phyloP scores from a whole-genome alignment of 2,329 filamentous ascomycete species.

The Scorias spongiosa region DNA sequence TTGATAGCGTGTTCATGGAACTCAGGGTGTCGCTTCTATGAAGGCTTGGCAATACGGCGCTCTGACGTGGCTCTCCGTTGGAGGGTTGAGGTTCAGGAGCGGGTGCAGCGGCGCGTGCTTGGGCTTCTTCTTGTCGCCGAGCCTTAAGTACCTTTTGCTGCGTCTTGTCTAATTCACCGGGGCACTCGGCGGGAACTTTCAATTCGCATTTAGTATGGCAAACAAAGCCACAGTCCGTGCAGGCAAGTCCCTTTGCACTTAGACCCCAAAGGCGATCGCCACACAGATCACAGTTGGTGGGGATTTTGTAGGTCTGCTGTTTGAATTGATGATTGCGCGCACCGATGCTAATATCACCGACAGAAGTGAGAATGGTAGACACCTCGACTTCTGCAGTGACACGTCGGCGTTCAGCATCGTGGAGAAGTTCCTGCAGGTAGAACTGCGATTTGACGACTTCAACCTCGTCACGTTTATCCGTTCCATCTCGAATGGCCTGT shows the following conservation, averaged over 20 bases:
- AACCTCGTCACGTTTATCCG: constrained; percentile 78
- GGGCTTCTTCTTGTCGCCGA: constrained; percentile 67
- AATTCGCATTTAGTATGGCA: constrained; percentile 98
- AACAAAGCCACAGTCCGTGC: constrained; percentile 89
- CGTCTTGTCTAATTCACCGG: constrained; percentile 84
- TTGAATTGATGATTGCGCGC: constrained; percentile 97
- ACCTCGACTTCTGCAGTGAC: constrained; percentile 87
- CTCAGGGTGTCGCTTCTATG: constrained; percentile 39
- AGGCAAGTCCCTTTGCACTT: constrained; percentile 92
- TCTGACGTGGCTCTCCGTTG: constrained; percentile 7
- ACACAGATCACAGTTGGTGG: constrained; percentile 94
- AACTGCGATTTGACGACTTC: constrained; percentile 74
- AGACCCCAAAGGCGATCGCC: constrained; percentile 95
- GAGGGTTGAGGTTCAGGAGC: background rate
- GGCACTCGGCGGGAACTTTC: constrained; percentile 93
- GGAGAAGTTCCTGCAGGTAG: constrained; percentile 65
- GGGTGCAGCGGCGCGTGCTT: constrained; percentile 26
- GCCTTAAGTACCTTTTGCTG: constrained; percentile 88
- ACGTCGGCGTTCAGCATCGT: constrained; percentile 68
- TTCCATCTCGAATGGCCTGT: constrained; percentile 63
- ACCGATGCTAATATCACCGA: constrained; percentile 83
- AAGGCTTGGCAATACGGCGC: constrained; percentile 1
- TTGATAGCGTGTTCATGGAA: constrained; percentile 58
- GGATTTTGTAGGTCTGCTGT: constrained; percentile 97
- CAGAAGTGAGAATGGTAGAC: constrained; percentile 75